phyloP scores from a whole-genome alignment of 768 basidiomycete genomes.

The Termitomyces sp. region DNA sequence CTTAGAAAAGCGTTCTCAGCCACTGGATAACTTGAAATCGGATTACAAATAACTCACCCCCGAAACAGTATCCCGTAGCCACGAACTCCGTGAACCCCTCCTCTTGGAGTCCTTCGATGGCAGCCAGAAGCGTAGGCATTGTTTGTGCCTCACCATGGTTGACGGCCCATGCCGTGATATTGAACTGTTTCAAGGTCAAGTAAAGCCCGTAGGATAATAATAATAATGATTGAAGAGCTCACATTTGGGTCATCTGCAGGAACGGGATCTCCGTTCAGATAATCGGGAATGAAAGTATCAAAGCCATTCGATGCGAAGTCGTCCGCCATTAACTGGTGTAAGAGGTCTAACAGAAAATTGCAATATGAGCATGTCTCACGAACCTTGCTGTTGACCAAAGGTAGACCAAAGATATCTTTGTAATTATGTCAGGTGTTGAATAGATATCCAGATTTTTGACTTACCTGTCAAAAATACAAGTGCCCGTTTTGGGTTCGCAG shows the following conservation, averaged over 20 bases:
- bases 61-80: slow-evolving; percentile 31
- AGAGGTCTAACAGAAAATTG: not conserved
- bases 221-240: not conserved
- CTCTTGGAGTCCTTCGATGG: slow-evolving; percentile 26
- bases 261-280: slow-evolving; percentile 15
- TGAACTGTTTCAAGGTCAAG: not conserved
- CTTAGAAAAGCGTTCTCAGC: not conserved
- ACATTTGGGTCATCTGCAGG: slow-evolving; percentile 12
- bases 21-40: not conserved
- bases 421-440: not conserved
- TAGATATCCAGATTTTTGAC: not conserved
- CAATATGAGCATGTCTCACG: not conserved
- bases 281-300: slow-evolving; percentile 15
- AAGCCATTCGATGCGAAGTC: slow-evolving; percentile 17
- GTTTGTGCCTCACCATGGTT: slow-evolving; percentile 25
- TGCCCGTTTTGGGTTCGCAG: slow-evolving; percentile 7
- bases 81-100: slow-evolving; percentile 29
- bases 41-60: slow-evolving; percentile 10
- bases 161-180: slow-evolving; percentile 24
- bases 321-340: slow-evolving; percentile 12
- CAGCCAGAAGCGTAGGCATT: slow-evolving; percentile 24
- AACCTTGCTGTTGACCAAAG: slow-evolving; percentile 14
- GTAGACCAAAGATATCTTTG: slow-evolving; percentile 14
- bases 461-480: slow-evolving; percentile 10
- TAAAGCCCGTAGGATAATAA: not conserved